Conservation (phyloP, 169 alveolate genomes). For the Prorocentrum cordatum region DNA sequence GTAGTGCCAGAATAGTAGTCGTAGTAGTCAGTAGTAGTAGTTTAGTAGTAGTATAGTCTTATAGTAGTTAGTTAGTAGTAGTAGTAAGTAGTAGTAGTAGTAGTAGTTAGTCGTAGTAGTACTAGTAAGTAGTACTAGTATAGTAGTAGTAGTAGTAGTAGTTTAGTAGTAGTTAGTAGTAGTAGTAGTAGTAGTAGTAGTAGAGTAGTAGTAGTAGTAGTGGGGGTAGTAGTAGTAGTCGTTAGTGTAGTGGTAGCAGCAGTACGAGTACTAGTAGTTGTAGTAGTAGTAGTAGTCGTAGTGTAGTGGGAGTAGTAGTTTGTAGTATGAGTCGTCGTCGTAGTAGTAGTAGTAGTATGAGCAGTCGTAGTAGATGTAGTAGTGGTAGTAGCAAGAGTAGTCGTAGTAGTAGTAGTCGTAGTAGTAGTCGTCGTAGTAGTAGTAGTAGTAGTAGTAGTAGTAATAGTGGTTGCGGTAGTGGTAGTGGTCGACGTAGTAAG, state of each 20-base stretch:
- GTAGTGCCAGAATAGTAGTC: neutral
- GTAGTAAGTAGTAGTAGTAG: slow-evolving; percentile 1
- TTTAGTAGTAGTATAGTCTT: neutral
- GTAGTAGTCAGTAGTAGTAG: neutral
- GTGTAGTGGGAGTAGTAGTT: neutral
- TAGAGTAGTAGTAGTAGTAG: neutral
- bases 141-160: neutral
- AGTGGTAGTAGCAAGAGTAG: neutral
- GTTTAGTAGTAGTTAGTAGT: neutral
- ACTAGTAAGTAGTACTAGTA: neutral
- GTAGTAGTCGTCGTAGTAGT: neutral
- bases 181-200: neutral
- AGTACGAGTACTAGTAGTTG: neutral
- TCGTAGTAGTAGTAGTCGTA: neutral
- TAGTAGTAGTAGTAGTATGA: neutral
- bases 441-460: neutral
- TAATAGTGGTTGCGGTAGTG: neutral
- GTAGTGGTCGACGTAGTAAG: neutral
- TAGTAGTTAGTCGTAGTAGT: neutral
- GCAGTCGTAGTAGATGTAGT: neutral
- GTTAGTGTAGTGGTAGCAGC: neutral
- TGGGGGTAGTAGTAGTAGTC: neutral
- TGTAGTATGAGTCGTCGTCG: neutral
- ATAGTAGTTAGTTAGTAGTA: too few relatives aligned
- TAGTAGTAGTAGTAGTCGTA: neutral